Evolutionary conservation across 1,139 yeast genomes (phyloP), one percentile per base, ranked within the genome.

Genomic region (Candida sojae): DNA sequence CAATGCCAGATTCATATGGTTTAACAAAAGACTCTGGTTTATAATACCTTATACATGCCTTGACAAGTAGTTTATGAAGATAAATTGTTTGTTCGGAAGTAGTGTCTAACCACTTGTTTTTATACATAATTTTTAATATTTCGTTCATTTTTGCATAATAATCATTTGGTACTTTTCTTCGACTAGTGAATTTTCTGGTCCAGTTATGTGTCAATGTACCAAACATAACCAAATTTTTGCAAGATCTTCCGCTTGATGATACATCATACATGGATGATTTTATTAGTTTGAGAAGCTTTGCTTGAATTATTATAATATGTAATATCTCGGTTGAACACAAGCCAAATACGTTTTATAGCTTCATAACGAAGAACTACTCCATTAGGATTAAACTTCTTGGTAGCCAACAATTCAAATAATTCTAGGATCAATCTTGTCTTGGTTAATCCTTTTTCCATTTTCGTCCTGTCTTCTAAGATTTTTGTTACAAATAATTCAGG

Each of bases 271-370:
- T 10, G 25, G 36, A 5, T 33, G 12, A 6, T 5, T 33, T 8
- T 40, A n/a, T 34, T 4, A 25, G 17, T 17, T 17, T 17, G 21
- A 17, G n/a, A 48, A 41, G 35, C 68, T 68, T 41, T 57, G 60
- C 46, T 72, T 70, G 45, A 52, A 60, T 49, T 75, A 43, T 67
- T 66, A 55, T 61, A 69, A 48, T 71, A 67, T 48, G 68, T 66
- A 12, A 74, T 48, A 46, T 73, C 77, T 26, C 67, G 65, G 49
- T 60, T 60, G 44, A 75, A 63, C 39, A 64, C 59, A 2, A 70
- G 58, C 50, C 73, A 67, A 0, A 72, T 53, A 10, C 59, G 62
- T 46, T 67, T 67, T 28, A 66, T 58, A 0, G 73, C 70, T 34
- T 63, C 61, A 43, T 55, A 57, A 34, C 68, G 57, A 1, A 68